Evolutionary conservation across 2,329 filamentous ascomycete species (phyloP).

Genomic region (Colletotrichum tropicale): DNA sequence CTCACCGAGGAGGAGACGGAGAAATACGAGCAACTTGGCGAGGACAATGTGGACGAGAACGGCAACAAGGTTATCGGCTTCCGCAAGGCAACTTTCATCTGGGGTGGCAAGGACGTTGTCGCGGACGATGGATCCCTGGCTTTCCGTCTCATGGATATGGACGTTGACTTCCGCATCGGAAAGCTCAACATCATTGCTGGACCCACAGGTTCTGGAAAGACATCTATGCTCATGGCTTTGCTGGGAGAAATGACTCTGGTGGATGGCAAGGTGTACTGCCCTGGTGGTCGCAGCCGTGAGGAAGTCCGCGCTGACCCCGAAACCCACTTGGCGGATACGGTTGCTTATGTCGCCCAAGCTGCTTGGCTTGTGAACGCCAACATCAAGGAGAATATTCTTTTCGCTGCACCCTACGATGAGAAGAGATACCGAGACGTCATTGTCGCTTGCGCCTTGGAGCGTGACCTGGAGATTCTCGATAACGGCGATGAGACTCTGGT

Average conservation of each 20-base stretch:
- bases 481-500: constrained; percentile 92
- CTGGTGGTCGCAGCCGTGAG: constrained; percentile 84
- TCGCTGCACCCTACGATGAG: constrained; percentile 81
- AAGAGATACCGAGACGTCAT: constrained; percentile 87
- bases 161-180: constrained; percentile 83
- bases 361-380: constrained; percentile 97
- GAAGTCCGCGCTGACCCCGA: constrained; percentile 81
- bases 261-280: constrained; percentile 81
- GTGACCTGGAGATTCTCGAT: constrained; percentile 91
- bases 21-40: constrained; percentile 85
- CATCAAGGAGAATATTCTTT: constrained; percentile 95
- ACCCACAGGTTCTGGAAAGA: constrained; percentile 94
- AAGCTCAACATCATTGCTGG: constrained; percentile 93
- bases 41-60: constrained; percentile 70
- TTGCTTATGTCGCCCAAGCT: constrained; percentile 96
- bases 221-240: constrained; percentile 92
- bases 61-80: constrained; percentile 83
- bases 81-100: constrained; percentile 83
- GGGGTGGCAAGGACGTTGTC: constrained; percentile 74
- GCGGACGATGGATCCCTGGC: constrained; percentile 71
- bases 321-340: constrained; percentile 86
- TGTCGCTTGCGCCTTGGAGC: constrained; percentile 86
- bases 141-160: constrained; percentile 82
- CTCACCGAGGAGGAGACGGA: constrained; percentile 92
- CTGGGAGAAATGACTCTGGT: constrained; percentile 94